Percentiles rank a stretch among this genome's conserved stretches.
Conservation (phyloP, 371 early-diverging fungal species). For the Chytridiales sp. region DNA sequence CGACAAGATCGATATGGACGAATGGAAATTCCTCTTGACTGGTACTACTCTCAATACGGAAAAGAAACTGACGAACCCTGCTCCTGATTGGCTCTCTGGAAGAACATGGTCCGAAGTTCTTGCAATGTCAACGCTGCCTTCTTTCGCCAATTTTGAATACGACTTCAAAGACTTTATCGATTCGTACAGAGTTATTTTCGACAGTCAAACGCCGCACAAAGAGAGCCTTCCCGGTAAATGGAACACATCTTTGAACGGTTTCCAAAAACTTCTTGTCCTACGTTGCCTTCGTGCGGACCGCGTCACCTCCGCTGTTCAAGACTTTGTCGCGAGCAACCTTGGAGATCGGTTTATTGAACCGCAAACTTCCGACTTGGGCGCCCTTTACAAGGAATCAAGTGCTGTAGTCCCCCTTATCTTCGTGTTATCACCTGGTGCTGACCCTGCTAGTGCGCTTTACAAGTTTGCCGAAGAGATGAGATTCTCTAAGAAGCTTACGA, state of each 20-base stretch:
- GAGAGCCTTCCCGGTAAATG: slow-evolving; percentile 50
- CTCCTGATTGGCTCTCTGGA: slow-evolving; percentile 52
- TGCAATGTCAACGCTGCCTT: slow-evolving; percentile 39
- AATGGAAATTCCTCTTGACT: slow-evolving; percentile 57
- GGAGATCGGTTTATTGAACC: slow-evolving; percentile 61
- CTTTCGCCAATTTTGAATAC: slow-evolving; percentile 41
- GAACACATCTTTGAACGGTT: slow-evolving; percentile 35
- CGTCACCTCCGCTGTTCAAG: slow-evolving; percentile 51
- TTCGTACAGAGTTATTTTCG: slow-evolving; percentile 45
- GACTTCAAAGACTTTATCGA: slow-evolving; percentile 40
- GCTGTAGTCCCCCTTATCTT: slow-evolving; percentile 55
- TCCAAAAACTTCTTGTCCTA: slow-evolving; percentile 52
- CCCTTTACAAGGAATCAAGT: slow-evolving; percentile 54
- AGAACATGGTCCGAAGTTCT: slow-evolving; percentile 51
- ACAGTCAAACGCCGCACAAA: slow-evolving; percentile 50
- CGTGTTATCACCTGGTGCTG: slow-evolving; percentile 61
- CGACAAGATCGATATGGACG: slow-evolving; percentile 53
- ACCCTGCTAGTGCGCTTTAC: slow-evolving; percentile 55
- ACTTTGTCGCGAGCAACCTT: slow-evolving; percentile 52
- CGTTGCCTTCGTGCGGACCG: slow-evolving; percentile 53
- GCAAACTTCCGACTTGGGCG: slow-evolving; percentile 51
- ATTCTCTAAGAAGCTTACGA: slow-evolving; percentile 51
- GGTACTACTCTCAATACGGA: slow-evolving; percentile 37
- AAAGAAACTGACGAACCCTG: slow-evolving; percentile 47
- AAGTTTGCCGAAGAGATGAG: slow-evolving; percentile 62